Conservation (phyloP, 2,329 filamentous ascomycete genomes). For the Xylaria sp. region DNA sequence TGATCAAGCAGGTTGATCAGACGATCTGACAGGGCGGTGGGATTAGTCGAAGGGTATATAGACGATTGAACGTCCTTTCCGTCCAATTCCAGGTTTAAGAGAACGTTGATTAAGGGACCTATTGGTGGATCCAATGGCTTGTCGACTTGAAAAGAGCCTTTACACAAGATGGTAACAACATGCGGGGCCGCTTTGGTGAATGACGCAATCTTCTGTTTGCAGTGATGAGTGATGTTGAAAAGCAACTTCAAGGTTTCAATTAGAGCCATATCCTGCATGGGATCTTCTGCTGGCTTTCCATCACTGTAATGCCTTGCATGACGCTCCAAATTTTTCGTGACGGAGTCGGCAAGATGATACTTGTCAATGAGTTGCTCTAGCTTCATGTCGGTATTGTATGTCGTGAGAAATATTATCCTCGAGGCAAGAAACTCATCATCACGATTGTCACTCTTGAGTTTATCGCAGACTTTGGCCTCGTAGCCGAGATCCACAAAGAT, state of each 20-base stretch:
- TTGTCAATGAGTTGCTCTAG: constrained; percentile 73
- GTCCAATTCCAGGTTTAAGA: constrained; percentile 81
- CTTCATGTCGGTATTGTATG: constrained; percentile 78
- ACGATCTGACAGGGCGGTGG: constrained; percentile 69
- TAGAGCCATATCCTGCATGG: constrained; percentile 83
- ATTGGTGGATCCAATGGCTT: constrained; percentile 80
- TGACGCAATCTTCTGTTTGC: constrained; percentile 66
- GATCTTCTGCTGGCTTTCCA: constrained; percentile 54
- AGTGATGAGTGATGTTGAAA: constrained; percentile 87
- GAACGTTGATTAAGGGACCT: constrained; percentile 78
- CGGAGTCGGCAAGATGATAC: constrained; percentile 72
- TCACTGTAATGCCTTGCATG: constrained; percentile 66
- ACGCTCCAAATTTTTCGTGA: constrained; percentile 75
- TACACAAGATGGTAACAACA: constrained; percentile 77
- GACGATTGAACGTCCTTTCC: constrained; percentile 63
- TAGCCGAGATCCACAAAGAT: constrained; percentile 77
- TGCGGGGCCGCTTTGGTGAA: constrained; percentile 77
- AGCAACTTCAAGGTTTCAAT: constrained; percentile 86
- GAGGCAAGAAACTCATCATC: constrained; percentile 89
- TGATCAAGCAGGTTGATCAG: constrained; percentile 77
- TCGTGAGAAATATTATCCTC: constrained; percentile 83
- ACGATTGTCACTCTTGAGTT: constrained; percentile 76
- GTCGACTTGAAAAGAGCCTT: constrained; percentile 63
- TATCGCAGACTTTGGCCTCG: constrained; percentile 73
- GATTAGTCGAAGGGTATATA: constrained; percentile 73